These are phyloP conservation scores for Anthostomella pinea DNA, from an alignment of 2,329 filamentous ascomycete genomes.

Conservation along the genomic window DNA sequence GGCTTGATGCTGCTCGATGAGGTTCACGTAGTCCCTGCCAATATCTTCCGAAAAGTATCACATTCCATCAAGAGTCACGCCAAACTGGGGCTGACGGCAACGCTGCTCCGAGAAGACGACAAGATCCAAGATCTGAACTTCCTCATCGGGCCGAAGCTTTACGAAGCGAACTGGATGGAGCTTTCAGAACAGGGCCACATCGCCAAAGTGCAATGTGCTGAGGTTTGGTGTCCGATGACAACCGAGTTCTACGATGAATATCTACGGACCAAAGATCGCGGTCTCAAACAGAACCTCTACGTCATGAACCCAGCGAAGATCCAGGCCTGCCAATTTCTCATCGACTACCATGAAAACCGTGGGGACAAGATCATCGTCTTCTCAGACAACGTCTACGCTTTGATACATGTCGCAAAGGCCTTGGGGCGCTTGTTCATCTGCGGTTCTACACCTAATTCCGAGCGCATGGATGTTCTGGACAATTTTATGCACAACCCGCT, in stretches of 20 bases:
- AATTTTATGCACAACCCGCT: constrained; percentile 92
- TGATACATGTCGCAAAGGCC: constrained; percentile 80
- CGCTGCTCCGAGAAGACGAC: constrained; percentile 91
- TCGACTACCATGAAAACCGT: constrained; percentile 91
- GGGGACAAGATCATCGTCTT: constrained; percentile 99
- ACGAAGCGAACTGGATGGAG: constrained; percentile 99
- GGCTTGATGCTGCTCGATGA: constrained; percentile 96
- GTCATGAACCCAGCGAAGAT: constrained; percentile 99
- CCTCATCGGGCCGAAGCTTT: constrained; percentile 93
- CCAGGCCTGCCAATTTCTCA: constrained; percentile 96
- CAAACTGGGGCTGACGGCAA: constrained; percentile 92
- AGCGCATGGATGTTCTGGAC: constrained; percentile 82
- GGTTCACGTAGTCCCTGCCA: constrained; percentile 95
- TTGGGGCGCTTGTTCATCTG: constrained; percentile 88
- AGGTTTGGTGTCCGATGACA: constrained; percentile 99
- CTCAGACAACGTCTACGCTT: constrained; percentile 92
- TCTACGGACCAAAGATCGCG: constrained; percentile 48
- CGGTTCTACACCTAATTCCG: constrained; percentile 79
- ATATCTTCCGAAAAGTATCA: constrained; percentile 93
- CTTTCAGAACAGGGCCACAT: constrained; percentile 96
- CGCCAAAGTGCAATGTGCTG: constrained; percentile 93
- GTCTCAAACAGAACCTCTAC: constrained; percentile 57
- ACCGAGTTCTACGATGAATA: constrained; percentile 98
- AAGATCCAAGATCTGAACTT: constrained; percentile 98
- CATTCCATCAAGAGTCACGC: constrained; percentile 91